A percentile compares a stretch with the other conserved stretches of the same genome.
phyloP scores from a whole-genome alignment of 495 filamentous ascomycete species.

The Apodospora peruviana region DNA sequence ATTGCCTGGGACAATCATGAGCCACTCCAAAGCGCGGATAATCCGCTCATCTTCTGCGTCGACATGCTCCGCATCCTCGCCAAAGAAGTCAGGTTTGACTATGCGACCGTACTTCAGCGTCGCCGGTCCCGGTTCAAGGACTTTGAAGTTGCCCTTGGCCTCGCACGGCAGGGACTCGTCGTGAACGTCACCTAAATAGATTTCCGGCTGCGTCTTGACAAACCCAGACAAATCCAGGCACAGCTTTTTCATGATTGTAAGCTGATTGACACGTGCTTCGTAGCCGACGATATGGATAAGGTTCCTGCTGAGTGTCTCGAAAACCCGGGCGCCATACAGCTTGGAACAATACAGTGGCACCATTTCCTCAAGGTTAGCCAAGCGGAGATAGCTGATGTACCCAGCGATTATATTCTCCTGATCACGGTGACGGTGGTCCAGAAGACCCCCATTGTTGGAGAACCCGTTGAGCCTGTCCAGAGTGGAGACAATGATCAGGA shows the following conservation, averaged over 20 bases:
- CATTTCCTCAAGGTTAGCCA: slow-evolving; percentile 62
- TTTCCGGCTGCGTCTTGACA: slow-evolving; percentile 47
- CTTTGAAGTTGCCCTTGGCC: slow-evolving; percentile 39
- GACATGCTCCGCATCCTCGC: slow-evolving; percentile 48
- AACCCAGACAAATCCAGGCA: slow-evolving; percentile 46
- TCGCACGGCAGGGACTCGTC: slow-evolving; percentile 17
- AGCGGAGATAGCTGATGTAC: slow-evolving; percentile 73
- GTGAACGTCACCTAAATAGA: slow-evolving; percentile 45
- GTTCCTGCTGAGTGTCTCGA: slow-evolving; percentile 50
- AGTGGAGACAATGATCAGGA: slow-evolving; percentile 39
- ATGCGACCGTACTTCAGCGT: slow-evolving; percentile 42
- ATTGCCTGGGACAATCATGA: slow-evolving; percentile 62
- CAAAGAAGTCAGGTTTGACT: slow-evolving; percentile 60
- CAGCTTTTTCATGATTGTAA: slow-evolving; percentile 56
- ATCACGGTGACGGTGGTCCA: slow-evolving; percentile 21
- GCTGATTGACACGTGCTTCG: slow-evolving; percentile 46
- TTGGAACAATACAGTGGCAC: slow-evolving; percentile 84
- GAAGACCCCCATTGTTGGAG: slow-evolving; percentile 26
- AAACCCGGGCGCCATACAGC: slow-evolving; percentile 46
- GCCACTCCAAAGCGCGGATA: slow-evolving; percentile 82
- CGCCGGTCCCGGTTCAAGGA: slow-evolving; percentile 40
- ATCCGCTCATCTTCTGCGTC: slow-evolving; percentile 58
- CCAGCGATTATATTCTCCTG: slow-evolving; percentile 66
- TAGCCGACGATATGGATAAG: slow-evolving; percentile 47
- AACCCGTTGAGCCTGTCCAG: slow-evolving; percentile 48